Percentiles rank a stretch among this genome's conserved stretches.
Conservation (phyloP, 176 grass and related monocot species). For the Avena atlantica region DNA sequence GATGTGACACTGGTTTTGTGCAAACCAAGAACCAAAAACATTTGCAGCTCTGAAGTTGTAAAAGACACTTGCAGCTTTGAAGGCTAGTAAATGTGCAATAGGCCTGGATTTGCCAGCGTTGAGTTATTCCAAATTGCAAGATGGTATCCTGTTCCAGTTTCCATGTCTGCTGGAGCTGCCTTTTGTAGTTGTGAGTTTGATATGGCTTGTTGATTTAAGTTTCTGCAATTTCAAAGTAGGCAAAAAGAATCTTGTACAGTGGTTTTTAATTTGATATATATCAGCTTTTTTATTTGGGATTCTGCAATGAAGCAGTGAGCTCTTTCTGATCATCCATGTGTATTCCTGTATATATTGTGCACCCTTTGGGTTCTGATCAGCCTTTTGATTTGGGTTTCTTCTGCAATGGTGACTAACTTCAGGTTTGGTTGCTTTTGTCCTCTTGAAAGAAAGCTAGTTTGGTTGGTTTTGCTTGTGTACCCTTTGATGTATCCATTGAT, state of each 20-base stretch:
- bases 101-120: background rate
- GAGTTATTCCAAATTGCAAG: too few species aligned
- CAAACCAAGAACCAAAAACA: background rate
- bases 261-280: too few species aligned
- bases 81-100: background rate
- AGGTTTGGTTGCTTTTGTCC: slow-evolving; percentile 30
- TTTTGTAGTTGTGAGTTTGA: background rate
- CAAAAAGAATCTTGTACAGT: background rate
- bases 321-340: too few species aligned
- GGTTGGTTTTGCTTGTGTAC: background rate
- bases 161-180: background rate
- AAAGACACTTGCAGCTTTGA: background rate
- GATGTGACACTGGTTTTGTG: background rate
- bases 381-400: too few species aligned
- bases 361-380: too few species aligned
- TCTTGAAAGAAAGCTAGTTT: background rate
- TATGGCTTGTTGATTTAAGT: background rate
- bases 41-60: background rate
- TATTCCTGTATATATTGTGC: too few species aligned
- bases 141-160: too few species aligned
- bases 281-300: too few species aligned
- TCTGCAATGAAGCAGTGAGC: too few species aligned
- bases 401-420: background rate
- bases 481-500: background rate
- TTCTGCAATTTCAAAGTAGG: background rate